Evolutionary conservation across 2,329 filamentous ascomycete genomes (phyloP), one percentile per base, ranked within the genome.

Genomic region (Hymenoscyphus repandus): DNA sequence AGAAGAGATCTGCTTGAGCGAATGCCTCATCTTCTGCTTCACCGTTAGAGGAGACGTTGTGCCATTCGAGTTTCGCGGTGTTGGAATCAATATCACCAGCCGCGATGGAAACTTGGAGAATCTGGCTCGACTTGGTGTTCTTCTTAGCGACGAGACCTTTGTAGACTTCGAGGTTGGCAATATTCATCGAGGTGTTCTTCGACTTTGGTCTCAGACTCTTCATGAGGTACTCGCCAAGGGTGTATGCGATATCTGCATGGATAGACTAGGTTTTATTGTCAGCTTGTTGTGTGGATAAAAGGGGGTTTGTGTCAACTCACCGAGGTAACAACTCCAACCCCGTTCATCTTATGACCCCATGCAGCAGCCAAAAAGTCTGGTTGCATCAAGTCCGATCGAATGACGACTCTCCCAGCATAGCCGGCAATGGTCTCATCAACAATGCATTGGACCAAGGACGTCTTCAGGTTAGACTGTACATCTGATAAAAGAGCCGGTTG

Each of bases 211-310:
- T 62, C 22, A 34, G 10, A 15, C 22, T 20, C 31, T 57, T 74
- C 71, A 38, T 74, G 12, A 82, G 68, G 58, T 83, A 80, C 54
- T 78, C 73, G 40, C 74, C 74, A 17, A 82, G 66, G 13, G 78
- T 81, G 65, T 80, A 71, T 5, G 77, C 78, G 67, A 83, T 80
- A 56, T 83, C 79, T 6, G 75, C 78, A 56, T 82, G 82, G n/a
- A 84, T 61, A 1, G 70, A 70, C 11, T 9, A 11, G 15, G 13
- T 17, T 13, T 9, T 22, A 30, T 6, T 27, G 20, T 17, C 10
- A 17, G n/a, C 11, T 17, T 34, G n/a, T n/a, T n/a, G n/a, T n/a
- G n/a, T n/a, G n/a, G n/a, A n/a, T n/a, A n/a, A n/a, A n/a, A n/a
- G n/a, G n/a, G n/a, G n/a, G n/a, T n/a, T n/a, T n/a, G n/a, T n/a